Evolutionary conservation across 192 early-diverging fungal species (phyloP), one percentile per base, ranked within the genome.

Genomic region (Umbelopsis vinacea): DNA sequence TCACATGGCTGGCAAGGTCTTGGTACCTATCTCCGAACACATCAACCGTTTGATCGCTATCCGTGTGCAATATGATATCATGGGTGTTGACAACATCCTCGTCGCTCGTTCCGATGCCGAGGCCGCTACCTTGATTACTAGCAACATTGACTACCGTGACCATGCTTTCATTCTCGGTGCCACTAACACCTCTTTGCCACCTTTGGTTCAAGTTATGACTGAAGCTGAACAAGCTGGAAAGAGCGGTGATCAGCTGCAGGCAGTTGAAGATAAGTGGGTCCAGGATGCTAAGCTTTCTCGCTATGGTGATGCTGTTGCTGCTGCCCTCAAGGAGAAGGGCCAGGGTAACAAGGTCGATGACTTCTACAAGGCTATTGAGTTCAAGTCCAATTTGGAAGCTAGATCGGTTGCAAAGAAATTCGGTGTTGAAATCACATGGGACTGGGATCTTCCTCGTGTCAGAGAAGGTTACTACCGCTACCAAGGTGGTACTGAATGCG

Each of bases 1-100:
- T 21, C 97, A 98, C 83, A 98, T 98, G 97, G 97, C 95, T 54
- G 97, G 97, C 57, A 98, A 98, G 82, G 97, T 98, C 35, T 82
- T 98, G n/a, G 97, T 98, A 6, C 97, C 97, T 22, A 94, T 97
- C 46, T 92, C 92, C 4, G 96, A 98, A 84, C 97, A 98, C 86
- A 96, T 97, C 84, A 97, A 96, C 88, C 91, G 96, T 47, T 85
- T 98, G 60, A 91, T 98, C 21, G 96, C 96, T 71, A 90, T 93
- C 78, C 92, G 97, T 78, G 90, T 95, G 52, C 97, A 98, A 88
- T 95, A 92, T 74, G 97, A 98, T 82, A 97, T 98, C 78, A 97
- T 98, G 97, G 95, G 93, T 40, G 92, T 94, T 69, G 96, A 98
- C 78, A 97, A 92, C 74, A 83, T 97, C 69, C 80, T 98, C 35